phyloP scores from a whole-genome alignment of 208 protist genomes.

The Acanthamoeba royreba region DNA sequence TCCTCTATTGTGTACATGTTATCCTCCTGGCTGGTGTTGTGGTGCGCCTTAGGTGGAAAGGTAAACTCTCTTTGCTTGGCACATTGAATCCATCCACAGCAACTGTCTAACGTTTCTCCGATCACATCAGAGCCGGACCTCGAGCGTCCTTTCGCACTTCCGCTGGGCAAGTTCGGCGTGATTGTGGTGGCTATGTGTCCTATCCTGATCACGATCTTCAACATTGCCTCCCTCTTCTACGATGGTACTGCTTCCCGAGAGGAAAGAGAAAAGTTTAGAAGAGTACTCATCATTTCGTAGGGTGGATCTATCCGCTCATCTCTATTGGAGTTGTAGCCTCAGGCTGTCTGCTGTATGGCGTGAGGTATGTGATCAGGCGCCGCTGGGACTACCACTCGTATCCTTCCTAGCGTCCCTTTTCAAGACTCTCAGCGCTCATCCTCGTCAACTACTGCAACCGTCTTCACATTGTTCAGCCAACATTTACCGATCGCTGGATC shows the following conservation, averaged over 20 bases:
- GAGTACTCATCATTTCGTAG: neutral
- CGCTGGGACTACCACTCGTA: neutral
- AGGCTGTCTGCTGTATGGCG: neutral
- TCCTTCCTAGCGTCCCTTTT: neutral
- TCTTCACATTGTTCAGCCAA: too few species aligned
- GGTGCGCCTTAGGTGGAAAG: neutral
- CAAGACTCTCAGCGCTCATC: neutral
- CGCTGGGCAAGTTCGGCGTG: neutral
- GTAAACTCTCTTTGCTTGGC: neutral
- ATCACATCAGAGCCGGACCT: neutral
- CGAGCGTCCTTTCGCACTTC: neutral
- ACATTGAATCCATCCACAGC: neutral
- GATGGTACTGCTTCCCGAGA: neutral
- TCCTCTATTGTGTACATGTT: conserved; percentile 18
- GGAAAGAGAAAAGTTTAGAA: neutral
- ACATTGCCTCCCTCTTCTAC: neutral
- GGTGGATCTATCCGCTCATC: neutral
- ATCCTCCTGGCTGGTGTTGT: neutral
- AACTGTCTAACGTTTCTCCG: neutral
- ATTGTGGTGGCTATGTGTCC: neutral
- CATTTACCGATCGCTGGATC: too few species aligned
- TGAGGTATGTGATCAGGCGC: neutral
- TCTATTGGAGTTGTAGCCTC: neutral
- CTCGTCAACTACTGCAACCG: too few species aligned
- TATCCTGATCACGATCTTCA: neutral